A percentile compares a stretch with the other conserved stretches of the same genome.
These are phyloP conservation scores for Juglanconis sp. DNA, from an alignment of 2,329 filamentous ascomycete genomes.

Conservation along the genomic window DNA sequence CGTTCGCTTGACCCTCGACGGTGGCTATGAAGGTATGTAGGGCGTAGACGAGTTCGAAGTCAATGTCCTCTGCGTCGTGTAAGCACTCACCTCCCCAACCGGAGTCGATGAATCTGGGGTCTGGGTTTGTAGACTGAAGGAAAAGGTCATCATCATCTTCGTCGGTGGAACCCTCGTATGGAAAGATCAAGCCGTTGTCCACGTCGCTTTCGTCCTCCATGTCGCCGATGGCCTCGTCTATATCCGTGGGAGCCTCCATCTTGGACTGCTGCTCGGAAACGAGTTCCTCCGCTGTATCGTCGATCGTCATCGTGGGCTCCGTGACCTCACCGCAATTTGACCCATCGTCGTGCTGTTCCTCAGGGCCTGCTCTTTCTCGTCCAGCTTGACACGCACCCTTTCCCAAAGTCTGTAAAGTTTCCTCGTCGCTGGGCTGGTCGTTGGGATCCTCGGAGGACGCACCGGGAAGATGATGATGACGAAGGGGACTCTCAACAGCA, in stretches of 20 bases:
- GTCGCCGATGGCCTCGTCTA: constrained; percentile 19
- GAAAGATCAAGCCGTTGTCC: constrained; percentile 36
- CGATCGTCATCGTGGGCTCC: constrained; percentile 1
- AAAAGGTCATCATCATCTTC: constrained; percentile 60
- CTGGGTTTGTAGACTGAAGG: constrained; percentile 50
- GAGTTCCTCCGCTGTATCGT: constrained; percentile 6
- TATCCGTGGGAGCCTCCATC: constrained; percentile 14
- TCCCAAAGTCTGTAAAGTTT: not conserved
- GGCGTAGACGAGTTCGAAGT: constrained; percentile 99
- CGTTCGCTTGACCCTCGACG: constrained; percentile 96
- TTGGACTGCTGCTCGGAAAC: not conserved
- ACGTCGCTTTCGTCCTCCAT: constrained; percentile 23
- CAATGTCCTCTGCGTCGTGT: constrained; percentile 95
- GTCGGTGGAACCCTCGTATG: constrained; percentile 44
- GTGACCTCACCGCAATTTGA: not conserved
- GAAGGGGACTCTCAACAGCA: constrained; percentile 24
- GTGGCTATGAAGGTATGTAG: constrained; percentile 97
- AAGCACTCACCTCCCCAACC: constrained; percentile 80
- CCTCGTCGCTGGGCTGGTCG: constrained; percentile 24
- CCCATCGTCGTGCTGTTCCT: not conserved
- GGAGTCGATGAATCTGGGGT: constrained; percentile 64
- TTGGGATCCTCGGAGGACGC: constrained; percentile 35
- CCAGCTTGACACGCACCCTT: not conserved
- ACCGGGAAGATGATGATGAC: constrained; percentile 48
- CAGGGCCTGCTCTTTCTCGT: not conserved